Evolutionary conservation across 352 stramenopile species (phyloP).

Genomic region (Saprolegnia parasitica): DNA sequence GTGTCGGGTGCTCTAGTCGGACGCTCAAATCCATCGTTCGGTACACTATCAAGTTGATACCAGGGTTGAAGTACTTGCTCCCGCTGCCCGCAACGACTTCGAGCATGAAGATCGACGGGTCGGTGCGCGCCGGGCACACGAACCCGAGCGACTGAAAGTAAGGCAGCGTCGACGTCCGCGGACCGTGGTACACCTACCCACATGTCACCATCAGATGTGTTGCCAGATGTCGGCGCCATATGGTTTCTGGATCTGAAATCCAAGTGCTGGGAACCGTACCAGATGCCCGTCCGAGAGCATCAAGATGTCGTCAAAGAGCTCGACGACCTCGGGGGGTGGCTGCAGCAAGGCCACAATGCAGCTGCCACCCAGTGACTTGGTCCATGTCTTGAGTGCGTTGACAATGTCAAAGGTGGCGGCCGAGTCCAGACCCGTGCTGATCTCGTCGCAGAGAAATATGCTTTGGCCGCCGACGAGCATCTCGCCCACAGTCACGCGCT

Average conservation of each 20-base stretch:
- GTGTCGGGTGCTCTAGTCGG: background rate
- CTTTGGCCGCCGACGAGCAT: constrained; percentile 78
- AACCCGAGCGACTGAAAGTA: constrained; percentile 55
- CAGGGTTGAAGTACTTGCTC: constrained; percentile 34
- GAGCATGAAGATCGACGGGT: constrained; percentile 62
- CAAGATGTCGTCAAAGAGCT: constrained; percentile 50
- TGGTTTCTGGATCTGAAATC: constrained; percentile 29
- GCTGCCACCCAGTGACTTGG: constrained; percentile 39
- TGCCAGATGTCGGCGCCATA: too few relatives aligned
- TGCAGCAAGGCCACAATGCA: constrained; percentile 50
- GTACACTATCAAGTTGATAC: constrained; percentile 29
- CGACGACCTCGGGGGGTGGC: constrained; percentile 48
- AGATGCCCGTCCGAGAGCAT: constrained; percentile 46
- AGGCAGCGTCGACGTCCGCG: constrained; percentile 44
- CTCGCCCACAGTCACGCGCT: constrained; percentile 88
- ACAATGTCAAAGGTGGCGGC: constrained; percentile 91
- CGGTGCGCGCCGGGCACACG: constrained; percentile 43
- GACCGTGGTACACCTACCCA: constrained; percentile 26
- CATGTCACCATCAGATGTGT: too few relatives aligned
- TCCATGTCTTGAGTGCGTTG: constrained; percentile 49
- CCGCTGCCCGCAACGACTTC: constrained; percentile 58
- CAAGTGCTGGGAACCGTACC: too few relatives aligned
- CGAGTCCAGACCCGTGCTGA: constrained; percentile 91
- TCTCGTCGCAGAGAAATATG: constrained; percentile 88
- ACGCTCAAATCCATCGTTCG: constrained; percentile 28